Base-by-base conservation (phyloP, 225 moss, liverwort and hornwort species). In the Anthoceros angustus region DNA sequence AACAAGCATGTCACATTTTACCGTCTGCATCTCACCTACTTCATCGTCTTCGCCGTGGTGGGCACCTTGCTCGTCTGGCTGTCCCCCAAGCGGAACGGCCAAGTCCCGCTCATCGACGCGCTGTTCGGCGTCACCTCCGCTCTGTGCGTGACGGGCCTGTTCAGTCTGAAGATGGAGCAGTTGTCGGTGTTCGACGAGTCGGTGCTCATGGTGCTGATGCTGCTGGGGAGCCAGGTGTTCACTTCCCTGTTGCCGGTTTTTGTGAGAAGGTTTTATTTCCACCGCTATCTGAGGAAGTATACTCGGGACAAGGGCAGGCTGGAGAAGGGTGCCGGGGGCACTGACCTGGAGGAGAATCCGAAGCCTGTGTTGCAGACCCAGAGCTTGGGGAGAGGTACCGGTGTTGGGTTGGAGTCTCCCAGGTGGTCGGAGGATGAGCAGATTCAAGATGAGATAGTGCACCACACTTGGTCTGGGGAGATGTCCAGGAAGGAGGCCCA, bases 201-300 rank as follows among this genome's bases (percentile, higher is more conserved):
- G 39, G 41, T 76, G 42, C 43, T 88, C 42, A 70, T 80, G 63
- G 20, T 77, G 63, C 75, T 86, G 68, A 85, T 86, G 83, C 55
- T 82, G 41, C 71, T 86, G 46, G 85, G 82, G 21, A 80, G 81
- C 66, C 73, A 71, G 21, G 66, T 85, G 42, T 79, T 82, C 23
- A 72, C 81, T 25, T 92, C 85, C 9, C 78, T 92, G 16, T 69
- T 86, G 20, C 84, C 81, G 7, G 38, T 92, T 39, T 82, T 67
- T 38, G 24, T 74, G 8, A 74, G 80, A 42, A 69, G 78, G 48
- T 74, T 80, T 24, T 76, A 85, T 32, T 72, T 78, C 66, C 73
- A 66, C 64, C 73, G 73, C 40, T 69, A 67, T 42, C 61, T 83
- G 61, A 68, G 71, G 38, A 73, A 72, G 5, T 69, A 38, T 6